Evolutionary conservation across 306 rosid species (phyloP).

Genomic region (Abrus precatorius): DNA sequence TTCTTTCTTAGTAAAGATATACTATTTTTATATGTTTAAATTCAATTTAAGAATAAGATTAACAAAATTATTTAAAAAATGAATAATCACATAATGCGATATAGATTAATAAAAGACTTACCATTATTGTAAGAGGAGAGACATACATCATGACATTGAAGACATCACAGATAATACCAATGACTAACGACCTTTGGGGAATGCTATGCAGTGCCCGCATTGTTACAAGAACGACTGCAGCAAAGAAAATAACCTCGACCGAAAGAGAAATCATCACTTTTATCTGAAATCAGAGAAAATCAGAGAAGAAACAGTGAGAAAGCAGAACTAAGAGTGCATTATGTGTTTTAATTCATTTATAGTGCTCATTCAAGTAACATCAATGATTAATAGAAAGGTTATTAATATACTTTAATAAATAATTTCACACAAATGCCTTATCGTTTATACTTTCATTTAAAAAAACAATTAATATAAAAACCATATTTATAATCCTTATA

Average conservation of each 20-base stretch:
- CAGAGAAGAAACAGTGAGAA: background rate
- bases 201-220: constrained; percentile 47
- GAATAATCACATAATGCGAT: background rate
- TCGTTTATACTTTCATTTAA: too few relatives aligned
- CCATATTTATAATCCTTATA: too few relatives aligned
- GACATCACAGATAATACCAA: constrained; percentile 75
- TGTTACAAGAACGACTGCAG: constrained; percentile 36
- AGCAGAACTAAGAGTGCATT: background rate
- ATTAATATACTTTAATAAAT: too few relatives aligned
- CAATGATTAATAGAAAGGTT: too few relatives aligned
- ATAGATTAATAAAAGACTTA: constrained; percentile 35
- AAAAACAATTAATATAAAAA: too few relatives aligned
- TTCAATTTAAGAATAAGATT: too few relatives aligned
- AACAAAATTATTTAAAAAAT: too few relatives aligned
- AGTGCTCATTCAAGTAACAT: too few relatives aligned
- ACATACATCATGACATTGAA: constrained; percentile 73
- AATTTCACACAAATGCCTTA: too few relatives aligned
- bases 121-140: constrained; percentile 75
- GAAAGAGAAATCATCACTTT: constrained; percentile 38
- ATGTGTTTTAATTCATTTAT: too few relatives aligned
- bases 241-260: constrained; percentile 47
- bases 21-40: too few relatives aligned
- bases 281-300: constrained; percentile 48
- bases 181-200: constrained; percentile 53
- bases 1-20: too few relatives aligned